Evolutionary conservation across 225 moss, liverwort and hornwort genomes (phyloP).

Genomic region (Sphagnum tenellum): DNA sequence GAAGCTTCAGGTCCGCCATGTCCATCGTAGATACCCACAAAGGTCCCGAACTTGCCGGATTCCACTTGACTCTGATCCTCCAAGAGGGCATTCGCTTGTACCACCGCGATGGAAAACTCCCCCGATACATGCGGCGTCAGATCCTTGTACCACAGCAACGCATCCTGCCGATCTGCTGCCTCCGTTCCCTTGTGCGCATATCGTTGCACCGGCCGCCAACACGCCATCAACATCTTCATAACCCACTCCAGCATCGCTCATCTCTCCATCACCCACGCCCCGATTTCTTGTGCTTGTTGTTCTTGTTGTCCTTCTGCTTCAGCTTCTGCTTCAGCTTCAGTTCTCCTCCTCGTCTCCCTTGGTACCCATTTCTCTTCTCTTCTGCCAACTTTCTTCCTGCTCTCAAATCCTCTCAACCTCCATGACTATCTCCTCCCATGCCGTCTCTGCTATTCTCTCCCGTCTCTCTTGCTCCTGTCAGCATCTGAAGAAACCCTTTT

Average conservation of each 20-base stretch:
- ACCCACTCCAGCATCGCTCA: slow-evolving; percentile 93
- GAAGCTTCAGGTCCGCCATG: slow-evolving; percentile 98
- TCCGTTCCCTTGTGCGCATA: slow-evolving; percentile 52
- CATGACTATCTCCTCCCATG: too few species aligned
- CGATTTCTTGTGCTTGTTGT: too few species aligned
- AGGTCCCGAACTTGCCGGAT: slow-evolving; percentile 73
- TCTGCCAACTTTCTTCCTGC: too few species aligned
- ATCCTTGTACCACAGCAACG: slow-evolving; percentile 87
- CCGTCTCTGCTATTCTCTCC: too few species aligned
- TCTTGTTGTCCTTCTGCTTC: too few species aligned
- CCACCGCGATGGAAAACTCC: slow-evolving; percentile 82
- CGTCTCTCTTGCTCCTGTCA: too few species aligned
- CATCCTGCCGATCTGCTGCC: slow-evolving; percentile 69
- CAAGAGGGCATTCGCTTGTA: slow-evolving; percentile 86
- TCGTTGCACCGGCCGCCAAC: slow-evolving; percentile 81
- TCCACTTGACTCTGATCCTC: slow-evolving; percentile 94
- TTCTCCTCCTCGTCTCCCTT: slow-evolving; percentile 11
- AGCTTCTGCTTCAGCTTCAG: slow-evolving; percentile 12
- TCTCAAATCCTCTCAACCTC: too few species aligned
- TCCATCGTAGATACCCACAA: slow-evolving; percentile 90
- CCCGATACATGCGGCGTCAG: slow-evolving; percentile 60
- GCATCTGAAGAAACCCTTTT: too few species aligned
- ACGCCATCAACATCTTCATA: slow-evolving; percentile 95
- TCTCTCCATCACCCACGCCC: neutral
- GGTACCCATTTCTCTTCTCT: slow-evolving; percentile 1